phyloP scores from a whole-genome alignment of 441 rosid genomes.

The Erodium moschatum region DNA sequence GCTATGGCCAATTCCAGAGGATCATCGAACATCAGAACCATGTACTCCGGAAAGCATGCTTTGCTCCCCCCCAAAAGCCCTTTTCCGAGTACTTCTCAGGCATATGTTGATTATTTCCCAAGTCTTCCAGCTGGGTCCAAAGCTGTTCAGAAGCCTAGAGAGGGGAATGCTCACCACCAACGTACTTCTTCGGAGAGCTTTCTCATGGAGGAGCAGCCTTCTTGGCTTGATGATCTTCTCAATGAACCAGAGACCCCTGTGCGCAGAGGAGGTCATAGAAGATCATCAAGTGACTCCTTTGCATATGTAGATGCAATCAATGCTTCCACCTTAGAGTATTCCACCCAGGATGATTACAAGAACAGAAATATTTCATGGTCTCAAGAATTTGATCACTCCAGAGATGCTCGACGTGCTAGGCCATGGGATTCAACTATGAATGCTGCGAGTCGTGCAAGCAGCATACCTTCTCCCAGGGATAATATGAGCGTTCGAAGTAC shows the following conservation, averaged over 20 bases:
- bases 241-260: constrained; percentile 95
- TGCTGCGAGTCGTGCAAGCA: constrained; percentile 33
- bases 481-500: constrained; percentile 38
- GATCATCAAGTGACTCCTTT: constrained; percentile 97
- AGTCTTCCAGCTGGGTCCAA: constrained; percentile 51
- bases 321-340: constrained; percentile 47
- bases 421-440: constrained; percentile 50
- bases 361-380: constrained; percentile 34
- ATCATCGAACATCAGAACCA: constrained; percentile 54
- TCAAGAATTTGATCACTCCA: constrained; percentile 55
- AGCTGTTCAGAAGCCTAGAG: constrained; percentile 56
- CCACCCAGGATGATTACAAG: constrained; percentile 53
- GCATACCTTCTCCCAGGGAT: constrained; percentile 48
- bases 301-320: constrained; percentile 70
- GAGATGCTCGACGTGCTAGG: constrained; percentile 42
- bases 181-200: constrained; percentile 89
- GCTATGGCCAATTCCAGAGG: constrained; percentile 78
- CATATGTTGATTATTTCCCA: constrained; percentile 58
- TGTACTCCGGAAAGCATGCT: constrained; percentile 68
- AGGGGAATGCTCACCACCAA: constrained; percentile 55
- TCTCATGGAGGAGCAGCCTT: constrained; percentile 43
- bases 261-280: constrained; percentile 82
- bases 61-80: constrained; percentile 94
- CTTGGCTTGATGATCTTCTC: constrained; percentile 99
- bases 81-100: constrained; percentile 58